Base-by-base conservation (phyloP, 768 basidiomycete genomes). In the Psilocybe cubensis region DNA sequence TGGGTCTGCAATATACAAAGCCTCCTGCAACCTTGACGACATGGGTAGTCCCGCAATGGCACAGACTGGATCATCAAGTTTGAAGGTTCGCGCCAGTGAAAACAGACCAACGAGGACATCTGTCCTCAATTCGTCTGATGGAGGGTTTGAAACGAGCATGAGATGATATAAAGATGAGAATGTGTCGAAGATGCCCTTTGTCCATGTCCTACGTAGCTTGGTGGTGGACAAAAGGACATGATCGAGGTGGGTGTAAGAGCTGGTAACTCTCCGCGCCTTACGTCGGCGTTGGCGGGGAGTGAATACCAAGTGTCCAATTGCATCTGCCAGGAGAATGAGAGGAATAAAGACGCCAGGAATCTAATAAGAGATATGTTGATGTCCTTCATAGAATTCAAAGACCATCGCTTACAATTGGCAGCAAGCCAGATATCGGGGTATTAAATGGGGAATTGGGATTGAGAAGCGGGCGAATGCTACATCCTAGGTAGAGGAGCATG, bases 361-460 rank as follows among this genome's bases (percentile, higher is more conserved):
- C 60, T 61, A 38, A n/a, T 24, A 21, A n/a, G 17, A 6, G 33
- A 21, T 21, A 20, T 27, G 6, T n/a, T n/a, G n/a, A n/a, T n/a
- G n/a, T n/a, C n/a, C n/a, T n/a, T n/a, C n/a, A n/a, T n/a, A n/a
- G n/a, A n/a, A n/a, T n/a, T n/a, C n/a, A n/a, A n/a, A n/a, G n/a
- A n/a, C n/a, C n/a, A n/a, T n/a, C n/a, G 21, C 60, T 53, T 25
- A 61, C 60, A 18, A 61, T 43, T 14, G 52, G 60, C 11, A 61
- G 45, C 5, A 61, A 33, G 17, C 56, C 56, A 1, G 60, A 61
- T 18, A 61, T 52, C 2, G 60, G 60, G 3, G 60, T 61, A 11
- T 56, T 52, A 33, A 61, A 61, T 31, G 60, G 60, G 25, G 60
- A 61, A 27, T 61, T 51, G 3, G 60, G 60, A 29, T 61, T 61